phyloP scores from a whole-genome alignment of 225 moss, liverwort and hornwort species.

The Pleurozium schreberi region DNA sequence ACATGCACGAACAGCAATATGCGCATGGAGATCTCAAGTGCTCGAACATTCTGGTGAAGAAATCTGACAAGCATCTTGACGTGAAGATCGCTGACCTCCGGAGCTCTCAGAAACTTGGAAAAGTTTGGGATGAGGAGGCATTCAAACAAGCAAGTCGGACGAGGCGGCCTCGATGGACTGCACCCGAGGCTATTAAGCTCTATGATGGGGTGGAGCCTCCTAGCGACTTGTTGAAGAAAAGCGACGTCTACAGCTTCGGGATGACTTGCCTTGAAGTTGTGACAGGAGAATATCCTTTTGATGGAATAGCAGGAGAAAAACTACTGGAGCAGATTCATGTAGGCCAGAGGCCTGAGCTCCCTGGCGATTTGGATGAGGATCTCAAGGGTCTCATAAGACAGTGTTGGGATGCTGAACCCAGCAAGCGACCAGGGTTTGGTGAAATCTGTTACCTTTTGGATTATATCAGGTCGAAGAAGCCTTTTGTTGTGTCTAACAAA shows the following conservation, averaged over 20 bases:
- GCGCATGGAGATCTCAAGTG: conserved; percentile 15
- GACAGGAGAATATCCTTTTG: not conserved
- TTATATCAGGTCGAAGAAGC: not conserved
- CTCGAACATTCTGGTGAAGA: conserved; percentile 18
- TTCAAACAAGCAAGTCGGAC: not conserved
- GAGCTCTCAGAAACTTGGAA: not conserved
- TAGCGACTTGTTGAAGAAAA: not conserved
- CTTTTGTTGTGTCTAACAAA: not conserved
- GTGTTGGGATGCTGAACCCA: not conserved
- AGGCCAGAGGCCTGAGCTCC: not conserved
- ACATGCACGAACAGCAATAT: not conserved
- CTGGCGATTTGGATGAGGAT: not conserved
- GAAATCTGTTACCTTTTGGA: not conserved
- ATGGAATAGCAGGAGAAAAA: not conserved
- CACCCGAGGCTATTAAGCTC: not conserved
- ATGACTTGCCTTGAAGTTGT: not conserved
- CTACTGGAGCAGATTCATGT: not conserved
- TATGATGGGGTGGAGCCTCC: not conserved
- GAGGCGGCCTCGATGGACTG: not conserved
- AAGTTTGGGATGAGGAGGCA: not conserved
- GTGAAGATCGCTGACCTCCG: conserved; percentile 14
- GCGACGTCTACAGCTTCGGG: not conserved
- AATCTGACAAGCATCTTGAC: not conserved
- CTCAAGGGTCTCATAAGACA: not conserved
- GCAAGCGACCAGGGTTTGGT: not conserved